A percentile compares a stretch with the other conserved stretches of the same genome.
Conservation (phyloP, 164 flowering plant species). For the Annona squamosa region DNA sequence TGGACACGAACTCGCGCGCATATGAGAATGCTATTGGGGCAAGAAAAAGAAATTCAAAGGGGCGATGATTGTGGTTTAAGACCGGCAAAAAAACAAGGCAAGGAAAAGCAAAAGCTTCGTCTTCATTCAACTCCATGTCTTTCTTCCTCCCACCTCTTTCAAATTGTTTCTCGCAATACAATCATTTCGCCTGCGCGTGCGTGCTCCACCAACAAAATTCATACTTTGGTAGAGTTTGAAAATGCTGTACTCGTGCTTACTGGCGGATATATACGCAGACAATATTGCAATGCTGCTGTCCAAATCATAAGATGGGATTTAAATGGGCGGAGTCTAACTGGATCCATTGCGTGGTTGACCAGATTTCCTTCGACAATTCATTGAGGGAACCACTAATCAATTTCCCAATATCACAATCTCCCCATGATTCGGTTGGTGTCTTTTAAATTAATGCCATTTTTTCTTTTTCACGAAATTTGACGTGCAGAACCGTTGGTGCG, state of each 20-base stretch:
- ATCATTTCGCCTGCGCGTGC: constrained; percentile 8
- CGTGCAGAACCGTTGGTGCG: too few species aligned
- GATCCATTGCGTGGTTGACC: background rate
- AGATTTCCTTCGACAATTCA: background rate
- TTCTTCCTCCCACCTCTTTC: background rate
- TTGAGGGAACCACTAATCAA: background rate
- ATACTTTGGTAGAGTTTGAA: background rate
- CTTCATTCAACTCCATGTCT: background rate
- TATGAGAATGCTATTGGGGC: too few species aligned
- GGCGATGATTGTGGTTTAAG: constrained; percentile 3
- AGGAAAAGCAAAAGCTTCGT: background rate
- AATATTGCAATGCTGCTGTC: background rate
- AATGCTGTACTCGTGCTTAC: background rate
- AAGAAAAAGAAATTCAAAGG: background rate
- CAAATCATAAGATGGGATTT: too few species aligned
- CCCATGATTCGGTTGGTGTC: too few species aligned
- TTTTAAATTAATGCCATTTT: too few species aligned
- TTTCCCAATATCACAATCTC: background rate
- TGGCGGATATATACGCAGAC: background rate
- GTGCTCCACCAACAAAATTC: background rate
- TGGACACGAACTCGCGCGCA: background rate
- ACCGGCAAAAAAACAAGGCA: constrained; percentile 6
- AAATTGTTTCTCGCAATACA: background rate
- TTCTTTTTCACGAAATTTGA: too few species aligned
- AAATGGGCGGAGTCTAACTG: background rate